Evolutionary conservation across 176 grass and related monocot species (phyloP).

Genomic region (Carex littledalei): DNA sequence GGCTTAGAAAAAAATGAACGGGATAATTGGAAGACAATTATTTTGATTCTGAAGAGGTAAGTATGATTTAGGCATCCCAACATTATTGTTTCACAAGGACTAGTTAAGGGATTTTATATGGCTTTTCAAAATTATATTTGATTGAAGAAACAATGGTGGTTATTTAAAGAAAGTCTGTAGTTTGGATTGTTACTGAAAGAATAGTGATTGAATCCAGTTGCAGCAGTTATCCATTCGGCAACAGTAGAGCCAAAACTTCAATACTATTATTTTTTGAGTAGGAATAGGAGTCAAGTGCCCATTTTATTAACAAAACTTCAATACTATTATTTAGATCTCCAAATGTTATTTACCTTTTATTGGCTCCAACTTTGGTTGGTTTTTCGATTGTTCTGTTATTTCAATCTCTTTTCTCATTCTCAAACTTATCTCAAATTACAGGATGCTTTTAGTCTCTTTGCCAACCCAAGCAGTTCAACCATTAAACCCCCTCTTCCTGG

Average conservation of each 20-base stretch:
- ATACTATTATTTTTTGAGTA: background rate
- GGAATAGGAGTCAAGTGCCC: no score
- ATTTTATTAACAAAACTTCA: background rate
- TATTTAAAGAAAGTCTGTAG: background rate
- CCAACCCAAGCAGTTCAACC: constrained; percentile 18
- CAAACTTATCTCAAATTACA: constrained; percentile 22
- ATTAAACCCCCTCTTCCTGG: constrained; percentile 14
- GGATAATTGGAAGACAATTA: background rate
- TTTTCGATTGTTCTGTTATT: background rate
- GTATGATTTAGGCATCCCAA: background rate
- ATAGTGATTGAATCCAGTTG: background rate
- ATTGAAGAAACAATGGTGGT: background rate
- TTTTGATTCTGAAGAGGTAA: background rate
- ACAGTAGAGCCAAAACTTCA: background rate
- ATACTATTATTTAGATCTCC: background rate
- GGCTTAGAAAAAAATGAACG: background rate
- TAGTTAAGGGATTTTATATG: background rate
- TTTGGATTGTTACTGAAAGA: background rate
- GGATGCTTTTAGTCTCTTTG: constrained; percentile 37
- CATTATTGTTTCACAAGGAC: background rate
- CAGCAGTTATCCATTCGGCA: background rate
- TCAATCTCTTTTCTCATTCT: background rate
- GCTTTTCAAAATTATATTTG: background rate
- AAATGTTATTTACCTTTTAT: background rate
- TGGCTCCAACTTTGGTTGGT: background rate